Base-by-base conservation (phyloP, 2,329 filamentous ascomycete genomes). In the Monilinia laxa region DNA sequence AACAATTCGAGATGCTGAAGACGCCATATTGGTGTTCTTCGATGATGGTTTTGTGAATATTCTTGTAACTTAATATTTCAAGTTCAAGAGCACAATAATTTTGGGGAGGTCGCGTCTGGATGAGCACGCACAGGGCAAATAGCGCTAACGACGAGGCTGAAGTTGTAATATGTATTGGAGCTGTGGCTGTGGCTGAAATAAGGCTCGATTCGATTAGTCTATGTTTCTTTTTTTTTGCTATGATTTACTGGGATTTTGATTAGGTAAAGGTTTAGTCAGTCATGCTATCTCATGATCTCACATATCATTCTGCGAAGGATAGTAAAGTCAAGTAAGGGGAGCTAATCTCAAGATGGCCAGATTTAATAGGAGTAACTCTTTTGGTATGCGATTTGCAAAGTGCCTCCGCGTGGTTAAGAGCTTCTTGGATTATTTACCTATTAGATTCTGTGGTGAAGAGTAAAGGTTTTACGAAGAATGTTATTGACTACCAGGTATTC, bases 1-100 rank as follows among this genome's bases (percentile, higher is more conserved):
- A 74, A 88, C 83, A 75, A 86, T 83, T 62, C 70, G 71, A 25
- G 73, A 70, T 51, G 71, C 71, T 31, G 73, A 75, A 53, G 73
- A 76, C 23, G 74, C 68, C 73, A 76, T 75, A 52, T 55, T 69
- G 42, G 51, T 42, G 49, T 54, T 64, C 38, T 54, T 64, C 38
- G 40, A 54, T 58, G 54, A 52, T 56, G n/a, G 23, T 64, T 38
- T 57, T 2, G 38, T 60, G 54, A n/a, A 42, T 38, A 47, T 40
- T 18, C 6, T 38, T 58, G n/a, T 23, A 53, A 49, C 38, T 64
- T 60, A 31, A 40, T 49, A 47, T 38, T 40, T 35, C 35, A 53
- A n/a, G 23, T 57, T 25, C 57, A 7, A n/a, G 49, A n/a, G 64
- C 35, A 54, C 45, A 52, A 54, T 53, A 47, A 59, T 57, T 64